Base-by-base conservation (phyloP, 2,329 filamentous ascomycete species). In the Fusarium sarcochroum region DNA sequence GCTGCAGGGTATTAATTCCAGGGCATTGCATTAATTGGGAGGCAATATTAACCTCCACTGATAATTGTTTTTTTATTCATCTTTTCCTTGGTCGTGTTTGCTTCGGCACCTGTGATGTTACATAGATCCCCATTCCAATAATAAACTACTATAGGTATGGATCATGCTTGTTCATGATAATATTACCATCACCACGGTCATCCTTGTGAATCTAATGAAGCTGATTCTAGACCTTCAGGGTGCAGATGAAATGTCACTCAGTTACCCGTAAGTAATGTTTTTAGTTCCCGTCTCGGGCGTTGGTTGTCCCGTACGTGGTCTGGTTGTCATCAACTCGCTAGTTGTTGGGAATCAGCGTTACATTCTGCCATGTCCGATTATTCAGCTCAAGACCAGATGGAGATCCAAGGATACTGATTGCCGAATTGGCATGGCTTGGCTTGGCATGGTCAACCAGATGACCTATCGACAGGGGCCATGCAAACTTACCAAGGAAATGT, bases 1-100 rank as follows among this genome's bases (percentile, higher is more conserved):
- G 23, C 45, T 9, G 45, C 41, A 57, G 21, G 50, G 34, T 13
- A 57, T n/a, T 56, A 11, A 56, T n/a, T 56, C 25, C 50, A 56
- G 34, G 41, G 27, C 55, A 46, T 58, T 14, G 54, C 44, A 59
- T 60, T 37, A 51, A 38, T 27, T 60, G 30, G 14, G 32, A 55
- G 15, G 35, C 20, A 53, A 45, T 23, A 30, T 13, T 30, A n/a
- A 47, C 48, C 20, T 55, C 48, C 48, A 64, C 58, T 49, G 37
- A 59, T 53, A 59, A 23, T 46, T 35, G 40, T 23, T 50, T 46
- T 13, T 21, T 58, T 46, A 52, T 38, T 7, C 35, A 35, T 45
- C n/a, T 63, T 56, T 49, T 58, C 59, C 59, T 63, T 63, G 59
- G n/a, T 63, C 44, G 27, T 17, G 37, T 64, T 32, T 58, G 46